phyloP scores from a whole-genome alignment of 108 stramenopile genomes.

The Nitzschia palea region DNA sequence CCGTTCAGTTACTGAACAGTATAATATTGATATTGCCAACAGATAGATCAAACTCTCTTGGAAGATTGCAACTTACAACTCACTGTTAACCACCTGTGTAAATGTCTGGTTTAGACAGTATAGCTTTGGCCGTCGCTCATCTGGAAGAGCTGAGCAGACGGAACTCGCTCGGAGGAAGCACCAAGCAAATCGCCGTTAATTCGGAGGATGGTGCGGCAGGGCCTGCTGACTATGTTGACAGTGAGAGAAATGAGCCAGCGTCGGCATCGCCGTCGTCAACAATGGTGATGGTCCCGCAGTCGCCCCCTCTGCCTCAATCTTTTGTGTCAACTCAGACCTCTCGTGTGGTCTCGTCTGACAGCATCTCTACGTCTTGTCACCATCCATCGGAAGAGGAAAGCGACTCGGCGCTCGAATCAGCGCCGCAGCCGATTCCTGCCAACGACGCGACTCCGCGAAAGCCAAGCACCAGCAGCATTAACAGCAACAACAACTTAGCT shows the following conservation, averaged over 20 bases:
- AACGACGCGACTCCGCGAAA: not conserved
- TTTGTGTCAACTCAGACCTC: not conserved
- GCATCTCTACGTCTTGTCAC: not conserved
- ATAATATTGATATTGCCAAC: too few species aligned
- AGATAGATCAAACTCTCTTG: too few species aligned
- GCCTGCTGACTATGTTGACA: too few species aligned
- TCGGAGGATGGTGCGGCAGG: too few species aligned
- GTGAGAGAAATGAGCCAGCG: too few species aligned
- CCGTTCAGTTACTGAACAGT: too few species aligned
- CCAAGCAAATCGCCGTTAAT: too few species aligned
- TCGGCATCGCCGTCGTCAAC: not conserved
- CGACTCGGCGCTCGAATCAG: not conserved
- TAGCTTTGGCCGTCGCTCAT: constrained; percentile 48
- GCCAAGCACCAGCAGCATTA: not conserved
- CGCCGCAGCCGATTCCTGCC: not conserved
- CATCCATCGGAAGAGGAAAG: not conserved
- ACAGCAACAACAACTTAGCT: not conserved
- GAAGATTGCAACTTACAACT: too few species aligned
- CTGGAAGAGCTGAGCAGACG: constrained; percentile 24
- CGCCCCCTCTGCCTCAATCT: not conserved
- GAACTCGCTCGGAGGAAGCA: not conserved
- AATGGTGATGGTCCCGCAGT: not conserved
- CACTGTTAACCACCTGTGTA: too few species aligned
- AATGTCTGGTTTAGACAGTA: constrained; percentile 41
- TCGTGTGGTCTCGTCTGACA: constrained; percentile 1